phyloP scores from a whole-genome alignment of 2,329 filamentous ascomycete species.

The Talaromyces islandicus region DNA sequence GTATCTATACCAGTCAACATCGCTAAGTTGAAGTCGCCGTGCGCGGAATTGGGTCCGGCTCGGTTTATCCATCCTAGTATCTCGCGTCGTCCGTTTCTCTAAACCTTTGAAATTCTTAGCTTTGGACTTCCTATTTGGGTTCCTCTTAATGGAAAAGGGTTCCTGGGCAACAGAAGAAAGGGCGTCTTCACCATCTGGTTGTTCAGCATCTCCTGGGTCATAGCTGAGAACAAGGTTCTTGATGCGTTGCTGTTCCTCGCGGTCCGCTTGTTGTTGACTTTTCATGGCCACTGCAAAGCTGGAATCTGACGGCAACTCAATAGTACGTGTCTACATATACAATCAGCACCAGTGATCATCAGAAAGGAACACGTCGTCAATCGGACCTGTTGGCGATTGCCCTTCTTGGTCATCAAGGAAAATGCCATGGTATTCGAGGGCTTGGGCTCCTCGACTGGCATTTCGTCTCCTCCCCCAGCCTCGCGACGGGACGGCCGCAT shows the following conservation, averaged over 20 bases:
- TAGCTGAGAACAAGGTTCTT: conserved; percentile 97
- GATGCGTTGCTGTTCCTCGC: conserved; percentile 95
- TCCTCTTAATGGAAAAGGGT: conserved; percentile 17
- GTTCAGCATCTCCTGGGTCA: conserved; percentile 75
- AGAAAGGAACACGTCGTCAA: neutral
- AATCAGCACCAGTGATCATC: conserved; percentile 13
- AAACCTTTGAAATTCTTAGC: conserved; percentile 29
- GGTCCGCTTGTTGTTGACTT: conserved; percentile 87
- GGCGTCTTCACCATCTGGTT: conserved; percentile 63
- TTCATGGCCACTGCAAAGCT: conserved; percentile 95
- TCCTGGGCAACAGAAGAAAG: conserved; percentile 13
- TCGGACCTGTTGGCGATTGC: conserved; percentile 82
- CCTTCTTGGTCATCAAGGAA: conserved; percentile 88
- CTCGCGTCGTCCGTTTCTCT: conserved; percentile 40
- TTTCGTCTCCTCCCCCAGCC: conserved; percentile 34
- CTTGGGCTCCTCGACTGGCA: conserved; percentile 26
- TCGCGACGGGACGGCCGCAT: conserved; percentile 68
- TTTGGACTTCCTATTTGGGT: conserved; percentile 27
- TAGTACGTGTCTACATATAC: conserved; percentile 67
- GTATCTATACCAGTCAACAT: conserved; percentile 84
- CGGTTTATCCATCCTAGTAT: conserved; percentile 47
- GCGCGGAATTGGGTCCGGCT: conserved; percentile 71
- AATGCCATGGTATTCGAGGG: conserved; percentile 78
- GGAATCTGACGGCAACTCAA: conserved; percentile 80
- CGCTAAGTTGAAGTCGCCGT: conserved; percentile 87